Base-by-base conservation (phyloP, 441 rosid species). In the Corymbia calophylla region DNA sequence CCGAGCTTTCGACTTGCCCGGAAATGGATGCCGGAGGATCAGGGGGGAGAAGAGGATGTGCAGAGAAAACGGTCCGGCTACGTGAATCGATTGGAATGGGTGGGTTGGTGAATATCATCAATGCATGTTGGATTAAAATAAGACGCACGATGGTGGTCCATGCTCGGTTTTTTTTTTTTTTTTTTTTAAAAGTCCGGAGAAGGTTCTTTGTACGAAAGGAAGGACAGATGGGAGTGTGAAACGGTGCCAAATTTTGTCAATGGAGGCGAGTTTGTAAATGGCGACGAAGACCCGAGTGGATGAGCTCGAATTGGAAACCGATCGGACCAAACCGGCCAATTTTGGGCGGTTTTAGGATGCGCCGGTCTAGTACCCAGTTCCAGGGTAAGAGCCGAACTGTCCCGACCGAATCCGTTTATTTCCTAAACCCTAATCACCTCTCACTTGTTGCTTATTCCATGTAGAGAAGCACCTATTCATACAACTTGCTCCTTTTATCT, bases 371-470 rank as follows among this genome's bases (percentile, higher is more conserved):
- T 39, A 39, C 44, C 0, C 0, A 0, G 1, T 2, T 25, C 6
- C 5, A 23, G 0, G 5, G 2, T 9, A 58, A 10, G 1, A 39
- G 44, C 44, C 44, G 44, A 35, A 35, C 39, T 4, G 39, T 35
- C 39, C 39, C 39, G 39, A 35, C 39, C 4, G 39, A 39, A 39
- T 39, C 44, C 44, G 2, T 56, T 56, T 58, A 23, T 58, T 58
- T 55, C 44, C 44, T 39, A 58, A 58, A 25, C 3, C 64, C 14
- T 4, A 58, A 58, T 4, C 4, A 23, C 0, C 14, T 58, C 13
- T 10, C 13, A 55, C 1, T 0, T 0, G 5, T 23, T 0, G 6
- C 17, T 23, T 56, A 56, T 56, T 58, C 16, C 14, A 4, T n/a
- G 25, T 0, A 2, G 5, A 58, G n/a, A 12, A 39, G 5, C 5